A percentile compares a stretch with the other conserved stretches of the same genome.
phyloP scores from a whole-genome alignment of 1,139 yeast species.

The Zygoascus hellenicus region DNA sequence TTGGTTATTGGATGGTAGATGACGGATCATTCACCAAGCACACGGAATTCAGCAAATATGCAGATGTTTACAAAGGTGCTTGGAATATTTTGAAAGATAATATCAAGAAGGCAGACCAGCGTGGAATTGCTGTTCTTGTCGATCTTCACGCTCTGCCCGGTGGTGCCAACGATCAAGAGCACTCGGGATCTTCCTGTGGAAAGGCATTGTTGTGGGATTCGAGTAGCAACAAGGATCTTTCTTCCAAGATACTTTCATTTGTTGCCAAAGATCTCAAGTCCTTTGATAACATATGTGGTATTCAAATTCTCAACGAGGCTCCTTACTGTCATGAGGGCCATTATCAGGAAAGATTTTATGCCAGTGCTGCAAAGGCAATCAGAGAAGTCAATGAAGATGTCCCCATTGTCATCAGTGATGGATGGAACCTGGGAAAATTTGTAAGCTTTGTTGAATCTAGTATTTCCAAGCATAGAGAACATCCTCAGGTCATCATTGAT shows the following conservation, averaged over 20 bases:
- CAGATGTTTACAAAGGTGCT: slow-evolving; percentile 57
- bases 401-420: slow-evolving; percentile 83
- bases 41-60: slow-evolving; percentile 55
- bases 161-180: slow-evolving; percentile 83
- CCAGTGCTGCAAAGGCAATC: slow-evolving; percentile 59
- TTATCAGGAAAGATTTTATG: slow-evolving; percentile 55
- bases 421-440: slow-evolving; percentile 89
- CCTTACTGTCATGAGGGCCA: slow-evolving; percentile 43
- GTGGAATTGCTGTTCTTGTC: slow-evolving; percentile 65
- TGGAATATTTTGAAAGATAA: slow-evolving; percentile 57
- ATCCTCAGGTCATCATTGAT: slow-evolving; percentile 52
- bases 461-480: slow-evolving; percentile 32
- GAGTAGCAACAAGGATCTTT: slow-evolving; percentile 40
- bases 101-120: slow-evolving; percentile 48
- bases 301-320: slow-evolving; percentile 84
- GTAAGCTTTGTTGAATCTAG: slow-evolving; percentile 52
- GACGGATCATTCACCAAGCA: slow-evolving; percentile 54
- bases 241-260: slow-evolving; percentile 50
- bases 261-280: slow-evolving; percentile 54
- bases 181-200: slow-evolving; percentile 64
- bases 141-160: slow-evolving; percentile 90
- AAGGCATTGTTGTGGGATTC: slow-evolving; percentile 61
- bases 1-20: slow-evolving; percentile 84
- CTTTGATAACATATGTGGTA: slow-evolving; percentile 67
- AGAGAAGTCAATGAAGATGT: slow-evolving; percentile 49